Evolutionary conservation across 2,329 filamentous ascomycete genomes (phyloP), one percentile per base, ranked within the genome.

Genomic region (Myriosclerotinia duriaeana): DNA sequence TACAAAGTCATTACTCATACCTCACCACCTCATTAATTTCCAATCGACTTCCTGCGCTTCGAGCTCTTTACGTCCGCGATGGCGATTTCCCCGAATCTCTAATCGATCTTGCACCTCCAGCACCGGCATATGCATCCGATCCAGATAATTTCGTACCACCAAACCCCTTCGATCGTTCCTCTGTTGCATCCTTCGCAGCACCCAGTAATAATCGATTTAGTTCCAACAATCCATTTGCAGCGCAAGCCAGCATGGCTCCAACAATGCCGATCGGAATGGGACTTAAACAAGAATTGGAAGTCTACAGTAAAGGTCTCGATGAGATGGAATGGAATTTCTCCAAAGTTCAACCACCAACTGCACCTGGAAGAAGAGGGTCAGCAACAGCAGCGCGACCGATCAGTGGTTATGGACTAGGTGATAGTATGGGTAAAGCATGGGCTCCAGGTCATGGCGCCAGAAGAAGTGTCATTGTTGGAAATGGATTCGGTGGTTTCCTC

Each of bases 21-120:
- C 85, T 98, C 26, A 88, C 92, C 36, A 85, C 85, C n/a, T 96
- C 92, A 0, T 85, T 98, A 42, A 86, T 95, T 68, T 85, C 87
- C 20, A 89, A 89, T 69, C 85, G 87, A 9, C 83, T 98, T 9
- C 92, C 93, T 1, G 85, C 84, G 46, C 83, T 98, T 11, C 84
- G 84, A 46, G 85, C 88, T 30, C 84, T 98, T 9, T 97, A 96
- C 76, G 94, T 97, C 22, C 89, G 92, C 61, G 93, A 97, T 73
- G 86, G 89, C 36, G 83, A 86, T 60, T 97, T 98, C 76, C 88
- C 93, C 2, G 92, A 96, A 71, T 84, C 89, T 14, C 85, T 97
- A 7, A 83, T 93, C 14, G 76, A 73, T 17, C 82, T 94, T 8
- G 85, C 88, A 1, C 90, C 89, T 1, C 89, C 91, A 2, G 81